These are phyloP conservation scores for Clathrus columnatus DNA, from an alignment of 768 basidiomycete species.

Conservation along the genomic window DNA sequence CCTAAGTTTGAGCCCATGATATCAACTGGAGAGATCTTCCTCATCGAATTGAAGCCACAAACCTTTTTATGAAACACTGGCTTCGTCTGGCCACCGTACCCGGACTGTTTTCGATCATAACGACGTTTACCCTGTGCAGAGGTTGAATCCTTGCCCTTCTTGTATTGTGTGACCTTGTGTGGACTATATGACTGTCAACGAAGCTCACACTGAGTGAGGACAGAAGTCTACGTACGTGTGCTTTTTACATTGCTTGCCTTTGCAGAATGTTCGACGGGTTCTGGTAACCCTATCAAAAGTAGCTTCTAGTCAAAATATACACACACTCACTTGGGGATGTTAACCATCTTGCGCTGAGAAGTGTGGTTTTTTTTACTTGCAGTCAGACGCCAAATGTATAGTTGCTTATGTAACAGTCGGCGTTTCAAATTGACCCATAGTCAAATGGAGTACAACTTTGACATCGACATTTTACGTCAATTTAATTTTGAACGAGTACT, in stretches of 20 bases:
- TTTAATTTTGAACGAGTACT: constrained; percentile 51
- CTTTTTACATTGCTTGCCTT: constrained; percentile 94
- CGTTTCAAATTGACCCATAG: background rate
- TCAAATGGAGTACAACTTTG: background rate
- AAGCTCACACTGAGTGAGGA: background rate
- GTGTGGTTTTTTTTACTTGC: background rate
- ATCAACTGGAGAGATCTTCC: constrained; percentile 3
- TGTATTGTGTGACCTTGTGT: constrained; percentile 99
- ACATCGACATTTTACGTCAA: constrained; percentile 8
- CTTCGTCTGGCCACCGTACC: constrained; percentile 99
- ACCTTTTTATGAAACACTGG: constrained; percentile 99
- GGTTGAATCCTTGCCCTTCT: constrained; percentile 98
- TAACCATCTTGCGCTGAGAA: constrained; percentile 56
- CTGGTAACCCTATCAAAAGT: constrained; percentile 27
- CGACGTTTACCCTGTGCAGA: constrained; percentile 99
- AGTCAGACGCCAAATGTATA: constrained; percentile 4
- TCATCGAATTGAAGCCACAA: constrained; percentile 17
- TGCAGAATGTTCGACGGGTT: constrained; percentile 97
- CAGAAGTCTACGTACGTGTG: constrained; percentile 64
- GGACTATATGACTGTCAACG: constrained; percentile 43
- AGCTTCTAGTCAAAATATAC: background rate
- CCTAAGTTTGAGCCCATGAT: constrained; percentile 32
- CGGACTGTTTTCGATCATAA: constrained; percentile 97
- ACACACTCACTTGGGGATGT: constrained; percentile 79
- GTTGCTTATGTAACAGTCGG: constrained; percentile 7